Base-by-base conservation (phyloP, 2,329 filamentous ascomycete species). In the Akanthomyces lecanii region DNA sequence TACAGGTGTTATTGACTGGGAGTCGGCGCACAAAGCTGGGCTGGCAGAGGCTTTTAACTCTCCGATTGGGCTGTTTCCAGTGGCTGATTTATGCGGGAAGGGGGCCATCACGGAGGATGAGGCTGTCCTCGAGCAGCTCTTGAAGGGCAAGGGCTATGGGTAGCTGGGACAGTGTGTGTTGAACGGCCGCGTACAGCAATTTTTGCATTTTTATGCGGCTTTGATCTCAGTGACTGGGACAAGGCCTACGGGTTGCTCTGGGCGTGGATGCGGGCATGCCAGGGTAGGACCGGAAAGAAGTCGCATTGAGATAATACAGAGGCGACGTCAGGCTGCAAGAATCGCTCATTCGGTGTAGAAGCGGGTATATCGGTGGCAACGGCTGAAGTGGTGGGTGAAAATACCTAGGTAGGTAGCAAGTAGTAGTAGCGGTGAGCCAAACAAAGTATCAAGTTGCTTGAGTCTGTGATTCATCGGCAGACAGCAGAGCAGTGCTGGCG, bases 151-250 rank as follows among this genome's bases (percentile, higher is more conserved):
- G 63, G 75, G 74, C 5, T 67, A 67, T 52, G 54, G 44, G 14
- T 72, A 75, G 53, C 70, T 81, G 47, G 77, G 74, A n/a, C 60
- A 56, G 3, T 71, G 69, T 66, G 74, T 80, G 47, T 68, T 70
- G 63, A 70, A 74, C 12, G 77, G 21, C 18, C 71, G 74, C 42
- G 44, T 77, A 28, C 71, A 77, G 64, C 77, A 79, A 65, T 71
- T 18, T 75, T 79, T 60, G 66, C 68, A 55, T 79, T 79, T 66
- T 79, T 76, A 67, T 77, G 74, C 57, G 75, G 75, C 16, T 78
- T 78, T 63, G 70, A 79, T 67, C 72, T 78, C 30, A 66, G 54
- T 33, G 76, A 79, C 67, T 79, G 76, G 77, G 69, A 76, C 12
- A 66, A 59, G 77, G 75, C 4, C 74, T 79, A 56, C 69, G 75